Conservation (phyloP, 305 asterid species). For the Fraxinus baroniana region DNA sequence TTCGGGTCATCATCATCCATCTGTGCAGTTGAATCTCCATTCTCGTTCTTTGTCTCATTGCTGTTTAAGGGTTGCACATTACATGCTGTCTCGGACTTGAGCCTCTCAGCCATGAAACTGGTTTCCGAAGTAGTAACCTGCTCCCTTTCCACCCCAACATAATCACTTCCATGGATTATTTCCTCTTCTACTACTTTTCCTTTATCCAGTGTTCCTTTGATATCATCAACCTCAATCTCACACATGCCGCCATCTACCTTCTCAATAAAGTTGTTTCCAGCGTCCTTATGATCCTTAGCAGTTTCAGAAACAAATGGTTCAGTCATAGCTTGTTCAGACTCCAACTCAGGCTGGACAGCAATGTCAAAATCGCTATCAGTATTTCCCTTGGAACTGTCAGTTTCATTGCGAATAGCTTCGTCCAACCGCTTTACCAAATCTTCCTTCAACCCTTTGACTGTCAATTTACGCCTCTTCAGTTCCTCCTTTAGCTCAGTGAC, state of each 20-base stretch:
- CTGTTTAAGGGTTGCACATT: constrained; percentile 25
- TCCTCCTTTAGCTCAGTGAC: constrained; percentile 92
- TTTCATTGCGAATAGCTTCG: constrained; percentile 66
- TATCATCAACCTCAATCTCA: constrained; percentile 34
- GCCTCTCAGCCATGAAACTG: constrained; percentile 18
- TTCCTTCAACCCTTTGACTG: constrained; percentile 74
- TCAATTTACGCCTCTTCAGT: constrained; percentile 68
- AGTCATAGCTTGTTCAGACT: constrained; percentile 27
- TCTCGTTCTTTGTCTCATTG: constrained; percentile 19
- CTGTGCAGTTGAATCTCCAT: constrained; percentile 19
- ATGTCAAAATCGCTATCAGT: constrained; percentile 19
- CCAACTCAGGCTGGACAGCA: constrained; percentile 12
- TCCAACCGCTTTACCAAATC: constrained; percentile 72
- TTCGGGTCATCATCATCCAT: constrained; percentile 20
- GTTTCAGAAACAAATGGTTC: constrained; percentile 33
- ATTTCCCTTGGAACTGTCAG: constrained; percentile 26
- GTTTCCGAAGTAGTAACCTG: constrained; percentile 33
- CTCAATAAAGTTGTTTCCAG: constrained; percentile 21
- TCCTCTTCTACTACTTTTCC: constrained; percentile 34
- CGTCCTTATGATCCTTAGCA: constrained; percentile 21
- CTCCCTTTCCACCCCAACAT: constrained; percentile 34
- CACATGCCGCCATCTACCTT: constrained; percentile 21
- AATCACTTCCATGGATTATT: constrained; percentile 25
- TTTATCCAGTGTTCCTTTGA: constrained; percentile 21
- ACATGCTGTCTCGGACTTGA: constrained; percentile 31